Percentiles rank a stretch among this genome's conserved stretches.
These are phyloP conservation scores for Periconia sp. DNA, from an alignment of 2,329 filamentous ascomycete species.

Conservation along the genomic window DNA sequence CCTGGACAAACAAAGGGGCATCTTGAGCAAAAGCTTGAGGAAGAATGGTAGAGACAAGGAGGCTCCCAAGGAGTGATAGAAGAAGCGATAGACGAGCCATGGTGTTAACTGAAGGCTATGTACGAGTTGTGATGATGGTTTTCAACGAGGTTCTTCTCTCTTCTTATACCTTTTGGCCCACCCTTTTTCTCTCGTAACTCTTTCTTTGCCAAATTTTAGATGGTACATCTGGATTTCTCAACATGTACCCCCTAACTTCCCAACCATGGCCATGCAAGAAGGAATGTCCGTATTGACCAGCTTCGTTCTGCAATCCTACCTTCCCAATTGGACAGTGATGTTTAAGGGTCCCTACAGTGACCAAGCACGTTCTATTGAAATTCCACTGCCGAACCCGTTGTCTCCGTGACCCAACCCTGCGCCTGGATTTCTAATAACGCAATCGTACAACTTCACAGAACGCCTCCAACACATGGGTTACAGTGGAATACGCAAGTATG, in stretches of 20 bases:
- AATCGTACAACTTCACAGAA: neutral
- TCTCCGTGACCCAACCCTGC: neutral
- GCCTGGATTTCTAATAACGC: neutral
- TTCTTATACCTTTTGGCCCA: neutral
- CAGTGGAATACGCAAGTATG: neutral
- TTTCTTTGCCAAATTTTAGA: neutral
- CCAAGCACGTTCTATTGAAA: neutral
- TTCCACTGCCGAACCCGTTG: neutral
- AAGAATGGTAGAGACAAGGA: neutral
- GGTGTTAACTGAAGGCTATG: neutral
- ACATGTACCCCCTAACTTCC: neutral
- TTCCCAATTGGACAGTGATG: neutral
- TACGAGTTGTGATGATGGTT: neutral
- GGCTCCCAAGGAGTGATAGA: neutral
- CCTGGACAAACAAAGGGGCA: slow-evolving; percentile 7
- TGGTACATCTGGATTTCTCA: neutral
- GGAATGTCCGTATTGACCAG: neutral
- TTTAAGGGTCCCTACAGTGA: neutral
- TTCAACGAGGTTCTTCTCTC: neutral
- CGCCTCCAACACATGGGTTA: neutral
- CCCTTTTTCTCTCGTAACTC: neutral
- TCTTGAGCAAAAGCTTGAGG: slow-evolving; percentile 1
- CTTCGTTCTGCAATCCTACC: neutral
- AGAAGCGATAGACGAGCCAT: neutral
- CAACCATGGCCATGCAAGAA: neutral